Evolutionary conservation across 2,329 filamentous ascomycete species (phyloP).

Genomic region (Aspergillus phoenicis): DNA sequence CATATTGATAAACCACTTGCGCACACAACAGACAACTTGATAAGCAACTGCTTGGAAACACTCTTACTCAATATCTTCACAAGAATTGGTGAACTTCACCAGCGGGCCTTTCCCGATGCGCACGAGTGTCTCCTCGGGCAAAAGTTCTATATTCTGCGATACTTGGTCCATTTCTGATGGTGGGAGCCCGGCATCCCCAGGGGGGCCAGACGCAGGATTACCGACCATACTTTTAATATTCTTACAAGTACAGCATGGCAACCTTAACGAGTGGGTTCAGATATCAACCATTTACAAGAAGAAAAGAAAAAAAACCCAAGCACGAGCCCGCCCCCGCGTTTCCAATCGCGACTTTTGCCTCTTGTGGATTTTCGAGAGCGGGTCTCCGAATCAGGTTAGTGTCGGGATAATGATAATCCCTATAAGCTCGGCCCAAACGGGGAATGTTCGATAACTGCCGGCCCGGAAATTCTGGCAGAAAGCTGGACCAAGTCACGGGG

Average conservation of each 20-base stretch:
- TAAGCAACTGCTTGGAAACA: not conserved
- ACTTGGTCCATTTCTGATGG: slow-evolving; percentile 35
- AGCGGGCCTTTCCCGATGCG: slow-evolving; percentile 40
- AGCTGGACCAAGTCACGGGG: slow-evolving; percentile 33
- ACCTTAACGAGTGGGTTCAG: slow-evolving; percentile 3
- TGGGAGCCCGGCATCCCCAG: slow-evolving; percentile 14
- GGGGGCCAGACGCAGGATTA: slow-evolving; percentile 19
- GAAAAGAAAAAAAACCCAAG: slow-evolving; percentile 17
- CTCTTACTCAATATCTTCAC: slow-evolving; percentile 38
- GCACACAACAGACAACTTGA: no score
- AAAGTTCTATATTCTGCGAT: slow-evolving; percentile 36
- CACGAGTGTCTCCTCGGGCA: slow-evolving; percentile 37
- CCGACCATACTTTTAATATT: slow-evolving; percentile 25
- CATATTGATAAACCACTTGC: not conserved
- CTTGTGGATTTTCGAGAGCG: slow-evolving; percentile 34
- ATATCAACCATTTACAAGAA: slow-evolving; percentile 3
- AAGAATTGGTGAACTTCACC: slow-evolving; percentile 35
- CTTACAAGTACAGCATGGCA: slow-evolving; percentile 19
- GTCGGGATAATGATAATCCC: slow-evolving; percentile 30
- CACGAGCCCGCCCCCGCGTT: slow-evolving; percentile 29
- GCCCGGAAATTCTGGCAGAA: no score
- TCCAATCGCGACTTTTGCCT: slow-evolving; percentile 27
- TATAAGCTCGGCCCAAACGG: slow-evolving; percentile 4
- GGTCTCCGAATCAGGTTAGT: slow-evolving; percentile 28
- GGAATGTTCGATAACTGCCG: no score